Percentiles rank a stretch among this genome's conserved stretches.
These are phyloP conservation scores for Mycotypha africana DNA, from an alignment of 371 early-diverging fungal genomes.

Conservation along the genomic window DNA sequence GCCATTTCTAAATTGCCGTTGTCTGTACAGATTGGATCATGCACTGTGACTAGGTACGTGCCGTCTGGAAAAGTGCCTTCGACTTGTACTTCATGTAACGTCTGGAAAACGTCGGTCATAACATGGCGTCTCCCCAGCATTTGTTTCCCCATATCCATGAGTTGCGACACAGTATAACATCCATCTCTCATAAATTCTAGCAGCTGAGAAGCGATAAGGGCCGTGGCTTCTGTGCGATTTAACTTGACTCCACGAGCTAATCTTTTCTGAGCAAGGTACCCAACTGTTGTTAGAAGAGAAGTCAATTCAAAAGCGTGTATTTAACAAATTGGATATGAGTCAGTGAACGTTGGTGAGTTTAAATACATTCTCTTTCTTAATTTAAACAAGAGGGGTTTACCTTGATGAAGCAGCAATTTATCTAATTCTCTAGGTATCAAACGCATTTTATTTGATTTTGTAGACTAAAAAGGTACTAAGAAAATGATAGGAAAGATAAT, in stretches of 20 bases:
- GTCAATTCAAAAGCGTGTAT: neutral
- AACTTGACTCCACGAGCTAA: constrained; percentile 83
- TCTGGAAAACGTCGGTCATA: constrained; percentile 61
- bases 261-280: constrained; percentile 83
- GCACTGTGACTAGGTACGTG: constrained; percentile 87
- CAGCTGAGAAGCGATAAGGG: constrained; percentile 80
- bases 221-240: constrained; percentile 85
- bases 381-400: no score
- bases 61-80: constrained; percentile 90
- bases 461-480: neutral
- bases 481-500: neutral
- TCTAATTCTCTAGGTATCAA: constrained; percentile 88
- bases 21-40: constrained; percentile 78
- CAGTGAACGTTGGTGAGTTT: no score
- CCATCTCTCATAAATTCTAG: constrained; percentile 89
- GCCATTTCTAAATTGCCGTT: constrained; percentile 81
- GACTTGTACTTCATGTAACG: constrained; percentile 80
- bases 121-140: constrained; percentile 88
- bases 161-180: constrained; percentile 75
- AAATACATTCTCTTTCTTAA: no score
- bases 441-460: constrained; percentile 34
- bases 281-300: no score
- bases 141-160: constrained; percentile 83
- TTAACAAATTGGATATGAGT: no score
- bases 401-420: constrained; percentile 78